Base-by-base conservation (phyloP, 345 rosid genomes). In the Trapa incisa region DNA sequence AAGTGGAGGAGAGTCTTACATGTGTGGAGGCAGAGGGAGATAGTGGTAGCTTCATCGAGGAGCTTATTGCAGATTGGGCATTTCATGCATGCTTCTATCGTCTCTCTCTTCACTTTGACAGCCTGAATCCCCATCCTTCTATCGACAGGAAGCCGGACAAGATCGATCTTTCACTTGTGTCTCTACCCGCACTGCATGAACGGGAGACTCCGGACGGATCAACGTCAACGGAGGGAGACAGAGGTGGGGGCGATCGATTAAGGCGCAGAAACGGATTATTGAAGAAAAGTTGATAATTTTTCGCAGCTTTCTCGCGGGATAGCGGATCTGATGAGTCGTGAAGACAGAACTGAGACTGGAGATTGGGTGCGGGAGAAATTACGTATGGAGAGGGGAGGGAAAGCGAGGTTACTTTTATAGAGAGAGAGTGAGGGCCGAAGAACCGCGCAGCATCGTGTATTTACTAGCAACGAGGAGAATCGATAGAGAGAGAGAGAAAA, bases 11-110 rank as follows among this genome's bases (percentile, higher is more conserved):
- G 74, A 70, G 86, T 82, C 29, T 22, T 65, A 88, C 95, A 88
- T 68, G 95, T 84, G 74, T 88, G 95, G 70, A 88, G 95, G 70
- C 95, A 88, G 74, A 82, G 73, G 48, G 91, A 84, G 52, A 88
- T 86, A 17, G 95, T 86, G 10, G 95, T 88, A 65, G 95, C 87
- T 70, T 88, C 91, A 53, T 73, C 77, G 43, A 88, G 66, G 50
- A 88, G 83, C 71, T 77, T 84, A 42, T 78, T 69, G 70, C 94
- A 87, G 64, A 87, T 85, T 68, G 86, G 90, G 68, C 95, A 88
- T 70, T 85, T 81, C 89, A 88, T 86, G 95, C 91, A 88, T 80
- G 85, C 80, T 74, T 72, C 75, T 37, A 88, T 14, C 45, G 70
- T 72, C 66, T 77, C 84, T 54, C 89, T 84, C 84, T 66, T 77